phyloP scores from a whole-genome alignment of 345 rosid genomes.

The Pseudoturritis turrita region DNA sequence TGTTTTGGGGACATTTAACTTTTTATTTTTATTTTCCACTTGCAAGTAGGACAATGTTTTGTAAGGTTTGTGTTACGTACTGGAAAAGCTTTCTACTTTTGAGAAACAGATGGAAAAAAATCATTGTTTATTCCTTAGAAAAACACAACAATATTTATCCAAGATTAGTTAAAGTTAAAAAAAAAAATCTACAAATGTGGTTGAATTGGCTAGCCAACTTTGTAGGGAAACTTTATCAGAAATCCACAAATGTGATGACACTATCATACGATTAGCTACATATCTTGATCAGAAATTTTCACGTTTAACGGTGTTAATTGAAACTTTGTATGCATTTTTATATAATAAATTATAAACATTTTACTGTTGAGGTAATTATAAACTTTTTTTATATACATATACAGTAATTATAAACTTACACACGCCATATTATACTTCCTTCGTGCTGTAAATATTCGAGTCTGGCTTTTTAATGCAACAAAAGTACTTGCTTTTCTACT shows the following conservation, averaged over 20 bases:
- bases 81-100: conserved; percentile 18
- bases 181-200: neutral
- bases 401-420: too few species aligned
- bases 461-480: too few species aligned
- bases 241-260: conserved; percentile 1
- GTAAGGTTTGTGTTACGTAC: conserved; percentile 14
- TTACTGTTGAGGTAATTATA: too few species aligned
- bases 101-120: conserved; percentile 6
- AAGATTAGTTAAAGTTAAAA: neutral
- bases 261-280: too few species aligned
- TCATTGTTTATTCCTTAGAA: neutral
- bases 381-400: too few species aligned
- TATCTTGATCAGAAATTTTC: too few species aligned
- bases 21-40: conserved; percentile 15
- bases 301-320: too few species aligned
- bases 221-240: neutral
- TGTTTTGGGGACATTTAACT: conserved; percentile 6
- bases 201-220: neutral
- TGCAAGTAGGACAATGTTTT: conserved; percentile 21
- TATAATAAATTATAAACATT: too few species aligned
- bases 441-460: too few species aligned
- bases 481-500: too few species aligned
- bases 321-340: too few species aligned
- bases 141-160: neutral
- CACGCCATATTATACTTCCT: too few species aligned